phyloP scores from a whole-genome alignment of 1,284 basidiomycete genomes.

The Irpex rosettiformis region DNA sequence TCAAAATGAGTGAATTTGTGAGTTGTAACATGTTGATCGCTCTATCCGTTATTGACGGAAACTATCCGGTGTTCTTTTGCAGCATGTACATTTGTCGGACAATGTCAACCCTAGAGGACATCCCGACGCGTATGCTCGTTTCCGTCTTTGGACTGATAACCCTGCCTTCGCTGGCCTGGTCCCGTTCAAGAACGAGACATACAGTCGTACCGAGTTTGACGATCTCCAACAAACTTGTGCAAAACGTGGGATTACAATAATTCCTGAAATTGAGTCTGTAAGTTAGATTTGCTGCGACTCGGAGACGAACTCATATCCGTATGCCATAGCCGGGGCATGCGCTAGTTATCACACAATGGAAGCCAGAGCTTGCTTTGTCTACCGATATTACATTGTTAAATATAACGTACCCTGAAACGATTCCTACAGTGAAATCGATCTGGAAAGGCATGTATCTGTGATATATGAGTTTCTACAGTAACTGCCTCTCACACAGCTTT shows the following conservation, averaged over 20 bases:
- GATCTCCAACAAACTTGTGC: slow-evolving; percentile 31
- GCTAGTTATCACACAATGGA: slow-evolving; percentile 35
- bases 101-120: slow-evolving; percentile 20
- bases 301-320: not conserved
- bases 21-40: slow-evolving; percentile 11
- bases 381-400: slow-evolving; percentile 31
- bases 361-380: slow-evolving; percentile 31
- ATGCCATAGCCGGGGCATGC: slow-evolving; percentile 30
- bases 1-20: slow-evolving; percentile 33
- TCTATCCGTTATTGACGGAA: slow-evolving; percentile 9
- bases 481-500: not conserved
- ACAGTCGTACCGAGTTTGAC: slow-evolving; percentile 30
- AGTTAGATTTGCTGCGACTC: slow-evolving; percentile 1
- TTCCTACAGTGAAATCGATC: slow-evolving; percentile 24
- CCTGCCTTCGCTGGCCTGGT: slow-evolving; percentile 28
- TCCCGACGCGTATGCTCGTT: slow-evolving; percentile 29
- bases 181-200: slow-evolving; percentile 32
- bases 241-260: slow-evolving; percentile 32
- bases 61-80: not conserved
- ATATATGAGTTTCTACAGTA: slow-evolving; percentile 3
- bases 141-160: slow-evolving; percentile 31
- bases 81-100: slow-evolving; percentile 28
- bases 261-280: slow-evolving; percentile 34
- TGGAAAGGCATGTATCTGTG: slow-evolving; percentile 20
- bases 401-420: slow-evolving; percentile 25